These are phyloP conservation scores for Myxozyma nipponensis DNA, from an alignment of 805 yeast species.

Conservation along the genomic window DNA sequence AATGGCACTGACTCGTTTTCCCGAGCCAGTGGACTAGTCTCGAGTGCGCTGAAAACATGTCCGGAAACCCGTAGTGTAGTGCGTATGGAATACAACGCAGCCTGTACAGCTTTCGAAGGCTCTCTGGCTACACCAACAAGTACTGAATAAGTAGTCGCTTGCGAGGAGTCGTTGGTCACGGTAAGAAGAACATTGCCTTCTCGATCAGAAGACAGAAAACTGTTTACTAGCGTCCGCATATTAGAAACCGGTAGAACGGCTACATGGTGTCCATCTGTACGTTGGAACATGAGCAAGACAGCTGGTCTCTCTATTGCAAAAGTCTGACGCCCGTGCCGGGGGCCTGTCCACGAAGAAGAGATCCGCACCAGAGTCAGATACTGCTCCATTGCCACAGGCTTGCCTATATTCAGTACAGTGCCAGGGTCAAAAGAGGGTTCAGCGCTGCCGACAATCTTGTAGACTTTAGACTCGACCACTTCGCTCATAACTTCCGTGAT, in stretches of 20 bases:
- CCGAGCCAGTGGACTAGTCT: not conserved
- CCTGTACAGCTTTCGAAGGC: slow-evolving; percentile 20
- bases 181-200: slow-evolving; percentile 15
- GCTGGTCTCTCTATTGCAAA: slow-evolving; percentile 18
- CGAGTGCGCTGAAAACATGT: not conserved
- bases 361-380: slow-evolving; percentile 21
- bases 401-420: slow-evolving; percentile 9
- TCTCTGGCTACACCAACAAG: slow-evolving; percentile 26
- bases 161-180: slow-evolving; percentile 20
- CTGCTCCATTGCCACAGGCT: slow-evolving; percentile 13
- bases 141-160: slow-evolving; percentile 15
- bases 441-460: slow-evolving; percentile 12
- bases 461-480: slow-evolving; percentile 14
- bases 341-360: slow-evolving; percentile 24
- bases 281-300: slow-evolving; percentile 18
- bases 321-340: slow-evolving; percentile 17
- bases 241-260: slow-evolving; percentile 30
- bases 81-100: slow-evolving; percentile 18
- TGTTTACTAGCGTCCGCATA: slow-evolving; percentile 1
- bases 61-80: not conserved
- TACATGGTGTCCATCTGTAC: slow-evolving; percentile 30
- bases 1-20: slow-evolving; percentile 4
- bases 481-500: slow-evolving; percentile 10
- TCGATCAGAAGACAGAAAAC: slow-evolving; percentile 15
- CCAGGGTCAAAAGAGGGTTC: slow-evolving; percentile 2